Base-by-base conservation (phyloP, 805 yeast species). In the Suhomyces xylopsoci region DNA sequence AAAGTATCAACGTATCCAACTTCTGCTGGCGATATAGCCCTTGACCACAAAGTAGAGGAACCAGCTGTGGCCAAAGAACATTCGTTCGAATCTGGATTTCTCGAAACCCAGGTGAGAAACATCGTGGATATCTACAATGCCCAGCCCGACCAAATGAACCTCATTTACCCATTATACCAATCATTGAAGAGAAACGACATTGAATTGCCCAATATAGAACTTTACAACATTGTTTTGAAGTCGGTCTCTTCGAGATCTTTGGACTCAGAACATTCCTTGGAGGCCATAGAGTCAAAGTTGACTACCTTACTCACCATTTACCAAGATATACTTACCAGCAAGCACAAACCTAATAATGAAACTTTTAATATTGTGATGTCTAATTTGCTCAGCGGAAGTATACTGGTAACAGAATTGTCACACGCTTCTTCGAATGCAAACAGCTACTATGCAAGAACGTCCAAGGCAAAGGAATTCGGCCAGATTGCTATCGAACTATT, bases 271-370 rank as follows among this genome's bases (percentile, higher is more conserved):
- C 9, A 45, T 3, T 50, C 59, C 3, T 52, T 69, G 4, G 65
- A 57, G 55, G 73, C 83, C 24, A 67, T 81, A 6, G 90, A 87
- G 63, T 79, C 78, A 45, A 81, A 79, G 62, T 73, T 87, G 63
- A 85, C 88, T 2, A 81, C 79, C 50, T 64, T 87, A 53, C 69
- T 87, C 56, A 84, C 82, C 19, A 83, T 85, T 34, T 87, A 87
- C 62, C 88, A 87, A 48, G 91, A 85, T 59, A 69, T 86, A 63
- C 72, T 87, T 38, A 49, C 49, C 20, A 74, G 77, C 57, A 75
- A 73, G 55, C 54, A 81, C 40, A 84, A 81, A 62, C 94, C 94
- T 15, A 74, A 78, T 24, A 60, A 64, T 42, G 71, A 70, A 17
- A 85, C 88, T 7, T 87, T 81, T 65, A 72, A 80, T 58, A 64